These are phyloP conservation scores for Kondoa malvinella DNA, from an alignment of 768 basidiomycete species.

Conservation along the genomic window DNA sequence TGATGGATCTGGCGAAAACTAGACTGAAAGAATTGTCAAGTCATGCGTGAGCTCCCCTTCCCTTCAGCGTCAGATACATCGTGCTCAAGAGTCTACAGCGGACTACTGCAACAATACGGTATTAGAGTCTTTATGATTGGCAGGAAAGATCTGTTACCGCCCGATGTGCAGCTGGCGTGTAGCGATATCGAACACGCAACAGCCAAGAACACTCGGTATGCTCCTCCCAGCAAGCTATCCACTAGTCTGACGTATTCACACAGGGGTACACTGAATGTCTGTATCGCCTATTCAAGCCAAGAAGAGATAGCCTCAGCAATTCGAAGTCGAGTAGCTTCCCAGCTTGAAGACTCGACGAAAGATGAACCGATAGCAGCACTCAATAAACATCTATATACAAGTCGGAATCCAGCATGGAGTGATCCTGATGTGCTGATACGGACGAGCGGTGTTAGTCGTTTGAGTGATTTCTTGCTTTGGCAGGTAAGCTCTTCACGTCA, in stretches of 20 bases:
- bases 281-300: constrained; percentile 77
- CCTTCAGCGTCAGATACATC: not conserved
- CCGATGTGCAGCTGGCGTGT: constrained; percentile 51
- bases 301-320: constrained; percentile 82
- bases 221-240: not conserved
- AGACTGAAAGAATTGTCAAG: constrained; percentile 59
- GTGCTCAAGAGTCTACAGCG: constrained; percentile 36
- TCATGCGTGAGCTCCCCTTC: constrained; percentile 55
- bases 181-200: constrained; percentile 61
- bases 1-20: constrained; percentile 69
- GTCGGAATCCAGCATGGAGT: constrained; percentile 44
- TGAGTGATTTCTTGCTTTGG: constrained; percentile 87
- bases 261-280: constrained; percentile 77
- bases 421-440: constrained; percentile 71
- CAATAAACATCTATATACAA: constrained; percentile 50
- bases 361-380: constrained; percentile 52
- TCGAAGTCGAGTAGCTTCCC: not conserved
- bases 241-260: not conserved
- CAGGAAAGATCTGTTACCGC: constrained; percentile 54
- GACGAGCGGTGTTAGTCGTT: constrained; percentile 71
- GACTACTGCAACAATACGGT: constrained; percentile 61
- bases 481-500: constrained; percentile 45
- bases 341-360: constrained; percentile 28
- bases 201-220: constrained; percentile 49
- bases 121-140: constrained; percentile 75